These are phyloP conservation scores for Boletus mariae DNA, from an alignment of 1,284 basidiomycete genomes.

Conservation along the genomic window DNA sequence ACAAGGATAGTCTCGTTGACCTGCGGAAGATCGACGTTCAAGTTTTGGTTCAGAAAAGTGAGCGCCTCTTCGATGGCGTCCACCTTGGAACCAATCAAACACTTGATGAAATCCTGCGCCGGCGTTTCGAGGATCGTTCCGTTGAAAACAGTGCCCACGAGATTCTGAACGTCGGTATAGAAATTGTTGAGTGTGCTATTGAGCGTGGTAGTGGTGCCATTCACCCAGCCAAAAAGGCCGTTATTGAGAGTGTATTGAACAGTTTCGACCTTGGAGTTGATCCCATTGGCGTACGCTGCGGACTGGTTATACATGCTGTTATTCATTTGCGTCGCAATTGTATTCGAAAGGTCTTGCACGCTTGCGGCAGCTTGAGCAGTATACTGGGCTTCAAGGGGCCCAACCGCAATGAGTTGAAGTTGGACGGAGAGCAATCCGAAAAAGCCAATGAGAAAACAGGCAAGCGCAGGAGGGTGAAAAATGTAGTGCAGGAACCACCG, in stretches of 20 bases:
- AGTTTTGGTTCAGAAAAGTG: conserved; percentile 89
- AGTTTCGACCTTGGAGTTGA: conserved; percentile 68
- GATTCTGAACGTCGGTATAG: conserved; percentile 69
- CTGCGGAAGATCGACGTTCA: conserved; percentile 72
- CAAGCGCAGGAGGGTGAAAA: conserved; percentile 85
- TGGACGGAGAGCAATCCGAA: conserved; percentile 88
- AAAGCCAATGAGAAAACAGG: conserved; percentile 85
- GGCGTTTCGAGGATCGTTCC: conserved; percentile 79
- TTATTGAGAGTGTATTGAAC: conserved; percentile 80
- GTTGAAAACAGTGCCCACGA: conserved; percentile 72
- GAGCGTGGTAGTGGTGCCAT: conserved; percentile 83
- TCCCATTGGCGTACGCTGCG: conserved; percentile 64
- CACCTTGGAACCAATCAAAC: conserved; percentile 88
- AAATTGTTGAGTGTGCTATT: conserved; percentile 77
- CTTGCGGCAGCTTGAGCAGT: conserved; percentile 55
- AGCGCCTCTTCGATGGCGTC: conserved; percentile 82
- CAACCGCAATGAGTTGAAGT: conserved; percentile 77
- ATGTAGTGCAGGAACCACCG: conserved; percentile 87
- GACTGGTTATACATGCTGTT: conserved; percentile 78
- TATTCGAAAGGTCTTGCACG: conserved; percentile 62
- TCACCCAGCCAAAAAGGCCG: conserved; percentile 91
- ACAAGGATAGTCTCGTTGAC: conserved; percentile 74
- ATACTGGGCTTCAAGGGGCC: conserved; percentile 66
- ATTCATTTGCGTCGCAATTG: conserved; percentile 78
- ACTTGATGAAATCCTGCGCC: conserved; percentile 84